Percentiles rank a stretch among this genome's conserved stretches.
phyloP scores from a whole-genome alignment of 139 green algal genomes.

The Tetraselmis chui region DNA sequence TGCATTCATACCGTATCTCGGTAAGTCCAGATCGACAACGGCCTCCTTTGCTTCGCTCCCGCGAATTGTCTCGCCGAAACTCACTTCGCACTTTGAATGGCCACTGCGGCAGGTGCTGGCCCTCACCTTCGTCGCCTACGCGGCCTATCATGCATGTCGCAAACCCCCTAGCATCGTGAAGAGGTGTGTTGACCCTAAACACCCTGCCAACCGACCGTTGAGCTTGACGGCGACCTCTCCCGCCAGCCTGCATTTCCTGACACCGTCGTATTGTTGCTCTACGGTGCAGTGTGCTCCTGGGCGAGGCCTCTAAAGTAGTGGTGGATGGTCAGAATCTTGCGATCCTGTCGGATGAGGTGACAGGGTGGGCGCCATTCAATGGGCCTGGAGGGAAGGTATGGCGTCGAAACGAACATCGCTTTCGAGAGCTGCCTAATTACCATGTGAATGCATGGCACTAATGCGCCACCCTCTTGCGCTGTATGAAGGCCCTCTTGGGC shows the following conservation, averaged over 20 bases:
- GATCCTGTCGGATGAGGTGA: not conserved
- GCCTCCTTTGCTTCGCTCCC: not conserved
- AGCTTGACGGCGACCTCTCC: conserved; percentile 9
- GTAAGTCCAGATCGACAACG: not conserved
- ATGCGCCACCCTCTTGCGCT: not conserved
- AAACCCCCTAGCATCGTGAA: conserved; percentile 93
- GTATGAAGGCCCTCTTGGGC: conserved; percentile 58
- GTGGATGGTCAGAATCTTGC: not conserved
- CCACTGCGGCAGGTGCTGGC: conserved; percentile 61
- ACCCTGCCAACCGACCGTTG: not conserved
- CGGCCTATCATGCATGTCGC: conserved; percentile 79
- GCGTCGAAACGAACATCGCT: not conserved
- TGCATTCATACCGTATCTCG: not conserved
- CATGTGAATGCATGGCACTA: conserved; percentile 1
- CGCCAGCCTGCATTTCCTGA: not conserved
- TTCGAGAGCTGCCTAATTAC: conserved; percentile 6
- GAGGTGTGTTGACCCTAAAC: conserved; percentile 22
- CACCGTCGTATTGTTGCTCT: not conserved
- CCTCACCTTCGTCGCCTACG: conserved; percentile 88
- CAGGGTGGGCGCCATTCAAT: conserved; percentile 86
- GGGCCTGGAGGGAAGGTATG: conserved; percentile 50
- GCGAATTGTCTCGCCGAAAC: not conserved
- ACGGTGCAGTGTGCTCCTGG: conserved; percentile 30
- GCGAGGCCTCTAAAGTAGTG: conserved; percentile 18
- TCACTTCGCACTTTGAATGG: conserved; percentile 10